Evolutionary conservation across 2,329 filamentous ascomycete species (phyloP), one percentile per base, ranked within the genome.

Genomic region (Cryphonectria japonica): DNA sequence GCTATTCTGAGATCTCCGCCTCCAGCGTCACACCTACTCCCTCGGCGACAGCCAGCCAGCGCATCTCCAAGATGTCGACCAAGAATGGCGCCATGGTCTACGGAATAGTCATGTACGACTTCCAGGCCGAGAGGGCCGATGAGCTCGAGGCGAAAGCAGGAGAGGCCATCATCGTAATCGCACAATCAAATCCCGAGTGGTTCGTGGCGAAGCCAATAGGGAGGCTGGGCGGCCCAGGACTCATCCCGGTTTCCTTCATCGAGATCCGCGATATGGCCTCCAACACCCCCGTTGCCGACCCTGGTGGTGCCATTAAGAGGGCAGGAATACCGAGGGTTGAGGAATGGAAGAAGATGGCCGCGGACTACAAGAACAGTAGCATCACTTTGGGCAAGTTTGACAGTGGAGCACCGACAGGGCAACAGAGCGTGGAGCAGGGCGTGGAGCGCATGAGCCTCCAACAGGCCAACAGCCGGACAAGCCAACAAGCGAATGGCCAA

Each of bases 341-440:
- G 79, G 96, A 99, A 78, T 99, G 96, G 96, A 99, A 99, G 85
- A 97, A 97, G 83, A 98, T 98, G 94, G 95, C 96, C 0, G 95
- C 95, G 69, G 95, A 98, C 74, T 99, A 99, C 83, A 99, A 99
- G 85, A 98, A 98, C 80, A 97, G 95, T 80, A 98, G 96, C 82
- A 98, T 99, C 79, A 95, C 95, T 0, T 85, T 99, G 59, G 96
- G 96, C 75, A 97, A 95, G 82, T 95, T 97, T 75, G 93, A 95
- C 76, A 85, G 83, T 71, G 85, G 88, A 29, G 75, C 76, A 16
- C 80, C 78, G 9, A 77, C 78, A 5, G 80, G 81, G 69, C 80
- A 81, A 57, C 81, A 82, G 71, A 84, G 86, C 16, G 83, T 95
- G 76, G 91, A 92, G 71, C 87, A 91, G 74, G 87, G 88, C 68